phyloP scores from a whole-genome alignment of 768 basidiomycete species.

The Lactifluus hygrophoroides region DNA sequence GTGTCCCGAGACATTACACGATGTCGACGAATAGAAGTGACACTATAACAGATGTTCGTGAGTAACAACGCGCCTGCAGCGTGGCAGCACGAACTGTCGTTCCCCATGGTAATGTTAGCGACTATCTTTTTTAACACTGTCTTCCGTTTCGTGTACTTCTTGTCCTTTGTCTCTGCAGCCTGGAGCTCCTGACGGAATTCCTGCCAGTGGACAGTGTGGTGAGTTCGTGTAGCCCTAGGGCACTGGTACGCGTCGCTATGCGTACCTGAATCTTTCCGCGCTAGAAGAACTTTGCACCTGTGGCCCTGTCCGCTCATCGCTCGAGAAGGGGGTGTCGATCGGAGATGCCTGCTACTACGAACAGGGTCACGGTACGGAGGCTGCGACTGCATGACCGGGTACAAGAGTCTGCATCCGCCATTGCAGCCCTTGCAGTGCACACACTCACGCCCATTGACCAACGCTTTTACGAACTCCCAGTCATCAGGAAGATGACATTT shows the following conservation, averaged over 20 bases:
- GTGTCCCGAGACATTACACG: constrained; percentile 90
- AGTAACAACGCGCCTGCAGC: constrained; percentile 13
- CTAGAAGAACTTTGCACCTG: constrained; percentile 88
- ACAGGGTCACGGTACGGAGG: no score
- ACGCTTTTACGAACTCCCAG: no score
- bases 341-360: no score
- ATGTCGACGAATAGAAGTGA: constrained; percentile 93
- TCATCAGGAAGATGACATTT: no score
- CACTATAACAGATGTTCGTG: constrained; percentile 44
- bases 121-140: constrained; percentile 97
- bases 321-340: no score
- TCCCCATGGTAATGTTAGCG: constrained; percentile 99
- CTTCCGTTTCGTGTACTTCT: constrained; percentile 90
- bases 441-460: no score
- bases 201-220: constrained; percentile 34
- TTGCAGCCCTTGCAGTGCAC: no score
- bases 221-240: constrained; percentile 9
- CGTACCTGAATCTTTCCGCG: constrained; percentile 84
- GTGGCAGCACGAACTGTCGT: constrained; percentile 70
- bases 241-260: constrained; percentile 5
- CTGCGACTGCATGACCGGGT: no score
- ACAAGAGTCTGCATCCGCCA: no score
- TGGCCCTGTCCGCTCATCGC: constrained; percentile 53
- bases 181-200: constrained; percentile 89
- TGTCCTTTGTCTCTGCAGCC: constrained; percentile 91